Evolutionary conservation across 192 early-diverging fungal genomes (phyloP).

Genomic region (Lobulomyces angularis): DNA sequence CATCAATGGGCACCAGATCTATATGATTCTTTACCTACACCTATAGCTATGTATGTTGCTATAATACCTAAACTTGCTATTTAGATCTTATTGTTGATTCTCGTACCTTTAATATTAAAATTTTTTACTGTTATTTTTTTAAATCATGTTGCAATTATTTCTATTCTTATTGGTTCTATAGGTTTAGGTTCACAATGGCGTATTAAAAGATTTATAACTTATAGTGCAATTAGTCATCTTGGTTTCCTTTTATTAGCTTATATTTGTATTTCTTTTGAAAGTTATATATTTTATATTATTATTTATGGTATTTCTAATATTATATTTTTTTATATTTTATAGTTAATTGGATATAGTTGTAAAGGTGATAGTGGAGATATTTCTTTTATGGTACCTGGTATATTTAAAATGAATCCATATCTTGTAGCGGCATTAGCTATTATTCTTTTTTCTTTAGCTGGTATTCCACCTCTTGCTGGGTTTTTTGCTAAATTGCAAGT

Average conservation of each 20-base stretch:
- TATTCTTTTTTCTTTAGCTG: constrained; percentile 40
- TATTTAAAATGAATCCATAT: constrained; percentile 41
- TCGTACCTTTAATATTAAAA: constrained; percentile 30
- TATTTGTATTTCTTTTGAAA: constrained; percentile 25
- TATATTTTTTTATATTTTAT: constrained; percentile 47
- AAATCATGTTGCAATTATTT: constrained; percentile 45
- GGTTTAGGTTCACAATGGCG: constrained; percentile 49
- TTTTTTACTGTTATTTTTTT: constrained; percentile 43
- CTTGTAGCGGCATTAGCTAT: constrained; percentile 43
- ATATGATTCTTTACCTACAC: constrained; percentile 37
- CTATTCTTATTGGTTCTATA: constrained; percentile 46
- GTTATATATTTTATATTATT: constrained; percentile 43
- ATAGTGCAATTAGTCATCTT: constrained; percentile 40
- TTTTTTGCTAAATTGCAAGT: constrained; percentile 39
- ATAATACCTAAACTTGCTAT: constrained; percentile 39
- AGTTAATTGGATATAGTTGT: constrained; percentile 39
- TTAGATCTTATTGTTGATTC: constrained; percentile 26
- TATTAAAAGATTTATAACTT: constrained; percentile 40
- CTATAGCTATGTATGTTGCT: constrained; percentile 27
- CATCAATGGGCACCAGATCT: constrained; percentile 34
- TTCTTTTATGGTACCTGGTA: constrained; percentile 46
- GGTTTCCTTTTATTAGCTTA: constrained; percentile 33
- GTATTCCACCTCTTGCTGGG: constrained; percentile 27
- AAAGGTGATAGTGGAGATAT: constrained; percentile 45
- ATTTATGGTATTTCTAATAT: constrained; percentile 49